A percentile compares a stretch with the other conserved stretches of the same genome.
Evolutionary conservation across 1,284 basidiomycete species (phyloP).

Genomic region (Moniliophthora roreri): DNA sequence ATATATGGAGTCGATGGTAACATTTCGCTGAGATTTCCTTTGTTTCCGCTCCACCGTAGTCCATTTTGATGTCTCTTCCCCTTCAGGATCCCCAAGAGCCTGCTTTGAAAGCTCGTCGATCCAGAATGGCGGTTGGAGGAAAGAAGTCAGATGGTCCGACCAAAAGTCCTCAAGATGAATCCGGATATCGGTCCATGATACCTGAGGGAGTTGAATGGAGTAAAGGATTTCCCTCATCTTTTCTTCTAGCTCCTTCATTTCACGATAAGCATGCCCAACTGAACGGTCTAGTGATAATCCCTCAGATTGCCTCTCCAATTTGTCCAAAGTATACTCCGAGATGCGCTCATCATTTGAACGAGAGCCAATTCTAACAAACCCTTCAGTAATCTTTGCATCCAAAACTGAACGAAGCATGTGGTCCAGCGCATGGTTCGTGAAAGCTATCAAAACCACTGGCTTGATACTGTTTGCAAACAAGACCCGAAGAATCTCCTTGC

Average conservation of each 20-base stretch:
- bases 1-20: constrained; percentile 37
- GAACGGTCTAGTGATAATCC: constrained; percentile 39
- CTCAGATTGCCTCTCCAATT: constrained; percentile 44
- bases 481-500: constrained; percentile 63
- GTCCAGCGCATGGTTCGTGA: constrained; percentile 77
- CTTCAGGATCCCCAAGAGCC: constrained; percentile 5
- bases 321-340: constrained; percentile 55
- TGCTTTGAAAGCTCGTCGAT: constrained; percentile 22
- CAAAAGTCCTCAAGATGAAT: constrained; percentile 38
- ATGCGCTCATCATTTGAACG: constrained; percentile 61
- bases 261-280: constrained; percentile 31
- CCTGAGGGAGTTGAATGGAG: constrained; percentile 32
- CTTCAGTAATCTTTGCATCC: constrained; percentile 57
- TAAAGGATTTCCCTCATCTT: constrained; percentile 47
- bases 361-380: constrained; percentile 65
- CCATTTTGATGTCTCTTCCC: constrained; percentile 20
- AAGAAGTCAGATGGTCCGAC: constrained; percentile 40
- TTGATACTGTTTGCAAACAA: constrained; percentile 49
- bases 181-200: constrained; percentile 40
- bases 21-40: constrained; percentile 18
- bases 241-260: constrained; percentile 44
- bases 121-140: constrained; percentile 43
- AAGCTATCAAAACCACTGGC: constrained; percentile 68
- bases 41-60: constrained; percentile 18
- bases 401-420: constrained; percentile 64